These are phyloP conservation scores for Calophaca sinica DNA, from an alignment of 306 rosid genomes.

Conservation along the genomic window DNA sequence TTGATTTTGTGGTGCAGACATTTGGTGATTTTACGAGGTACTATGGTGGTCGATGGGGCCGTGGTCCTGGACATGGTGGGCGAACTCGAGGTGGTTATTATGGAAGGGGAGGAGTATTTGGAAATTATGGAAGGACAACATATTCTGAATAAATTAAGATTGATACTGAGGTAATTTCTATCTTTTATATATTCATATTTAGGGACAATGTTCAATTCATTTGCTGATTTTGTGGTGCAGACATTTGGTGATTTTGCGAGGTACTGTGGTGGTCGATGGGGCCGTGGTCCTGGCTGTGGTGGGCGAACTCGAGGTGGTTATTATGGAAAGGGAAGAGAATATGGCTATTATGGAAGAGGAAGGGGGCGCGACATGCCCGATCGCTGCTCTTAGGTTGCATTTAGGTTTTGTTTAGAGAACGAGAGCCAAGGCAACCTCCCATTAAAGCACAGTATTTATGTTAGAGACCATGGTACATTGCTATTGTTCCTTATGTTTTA, in stretches of 20 bases:
- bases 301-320: conserved; percentile 84
- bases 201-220: too few relatives aligned
- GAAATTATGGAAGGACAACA: conserved; percentile 69
- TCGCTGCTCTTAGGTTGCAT: conserved; percentile 46
- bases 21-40: conserved; percentile 82
- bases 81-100: conserved; percentile 80
- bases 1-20: conserved; percentile 67
- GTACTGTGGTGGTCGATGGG: neutral
- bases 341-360: conserved; percentile 74
- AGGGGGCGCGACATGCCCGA: conserved; percentile 70
- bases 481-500: conserved; percentile 44
- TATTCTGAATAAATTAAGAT: conserved; percentile 86
- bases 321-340: conserved; percentile 77
- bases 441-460: conserved; percentile 37
- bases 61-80: conserved; percentile 79
- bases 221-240: too few relatives aligned
- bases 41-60: conserved; percentile 86
- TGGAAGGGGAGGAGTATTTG: conserved; percentile 77
- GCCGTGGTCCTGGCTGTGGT: too few relatives aligned
- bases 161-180: conserved; percentile 74
- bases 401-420: conserved; percentile 37
- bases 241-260: too few relatives aligned
- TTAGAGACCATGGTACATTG: conserved; percentile 33
- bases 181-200: neutral
- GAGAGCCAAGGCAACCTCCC: conserved; percentile 21